These are phyloP conservation scores for Novymonas esmeraldas DNA, from an alignment of 208 protist genomes.

Conservation along the genomic window DNA sequence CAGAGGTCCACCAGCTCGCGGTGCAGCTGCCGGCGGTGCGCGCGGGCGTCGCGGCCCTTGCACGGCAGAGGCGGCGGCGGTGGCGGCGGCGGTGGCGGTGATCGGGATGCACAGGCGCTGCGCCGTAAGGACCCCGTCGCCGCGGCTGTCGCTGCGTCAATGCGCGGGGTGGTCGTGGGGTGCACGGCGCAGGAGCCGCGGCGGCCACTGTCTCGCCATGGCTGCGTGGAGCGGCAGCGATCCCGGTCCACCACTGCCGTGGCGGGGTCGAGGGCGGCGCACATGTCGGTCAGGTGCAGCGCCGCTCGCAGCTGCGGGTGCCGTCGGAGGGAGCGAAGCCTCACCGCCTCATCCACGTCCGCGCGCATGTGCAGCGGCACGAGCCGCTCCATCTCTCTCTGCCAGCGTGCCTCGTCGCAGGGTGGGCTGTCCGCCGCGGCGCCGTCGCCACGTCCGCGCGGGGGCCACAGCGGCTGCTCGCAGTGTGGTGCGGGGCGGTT, in stretches of 20 bases:
- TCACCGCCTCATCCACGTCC: constrained; percentile 16
- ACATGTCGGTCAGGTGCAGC: constrained; percentile 17
- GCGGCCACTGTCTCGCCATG: neutral
- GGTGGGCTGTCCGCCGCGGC: neutral
- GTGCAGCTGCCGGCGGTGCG: constrained; percentile 2
- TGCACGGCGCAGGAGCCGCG: neutral
- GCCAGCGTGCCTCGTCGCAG: neutral
- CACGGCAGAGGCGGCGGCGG: neutral
- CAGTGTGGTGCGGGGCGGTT: constrained; percentile 42
- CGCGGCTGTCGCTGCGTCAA: neutral
- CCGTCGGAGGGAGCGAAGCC: constrained; percentile 19
- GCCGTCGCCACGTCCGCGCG: constrained; percentile 21
- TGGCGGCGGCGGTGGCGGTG: too few relatives aligned
- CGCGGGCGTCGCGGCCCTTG: neutral
- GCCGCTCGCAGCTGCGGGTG: constrained; percentile 18
- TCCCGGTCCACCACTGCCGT: neutral
- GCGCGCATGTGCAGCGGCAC: constrained; percentile 26
- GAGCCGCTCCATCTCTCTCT: neutral
- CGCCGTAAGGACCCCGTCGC: neutral
- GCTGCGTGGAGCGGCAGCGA: neutral
- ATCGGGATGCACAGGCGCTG: neutral
- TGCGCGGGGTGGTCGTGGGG: neutral
- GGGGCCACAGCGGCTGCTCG: constrained; percentile 35
- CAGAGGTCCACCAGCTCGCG: constrained; percentile 20
- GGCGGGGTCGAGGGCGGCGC: constrained; percentile 4